Evolutionary conservation across 306 rosid genomes (phyloP), one percentile per base, ranked within the genome.

Genomic region (Argentina anserina): DNA sequence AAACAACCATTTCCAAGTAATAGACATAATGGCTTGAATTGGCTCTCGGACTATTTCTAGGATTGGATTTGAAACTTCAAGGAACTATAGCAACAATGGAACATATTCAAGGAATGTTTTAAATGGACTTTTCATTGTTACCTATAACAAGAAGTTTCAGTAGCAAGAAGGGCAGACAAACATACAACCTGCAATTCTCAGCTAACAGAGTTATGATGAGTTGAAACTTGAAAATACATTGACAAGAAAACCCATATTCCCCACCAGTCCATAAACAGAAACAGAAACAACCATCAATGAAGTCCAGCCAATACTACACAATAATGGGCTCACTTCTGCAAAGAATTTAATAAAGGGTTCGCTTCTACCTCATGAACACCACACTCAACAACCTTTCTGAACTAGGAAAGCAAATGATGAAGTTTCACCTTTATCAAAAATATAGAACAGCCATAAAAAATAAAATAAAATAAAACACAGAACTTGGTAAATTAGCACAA

Each of bases 321-420:
- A 28, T 28, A 58, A 1, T 53, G 63, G 20, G 63, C 13, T 26
- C 37, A 58, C 1, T 12, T 25, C 63, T 58, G 63, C 63, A 26
- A 58, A 26, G 36, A 28, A 25, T 28, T 23, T 53, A 23, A 53
- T 53, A 21, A 0, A 53, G 26, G 12, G 13, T 23, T 21, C 60
- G 60, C 53, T 15, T 47, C 9, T 47, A 53, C 15, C 61, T 23
- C 1, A 55, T 25, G 17, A 55, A 55, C 31, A 58, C 36, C 37
- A 58, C 50, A 39, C 69, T 64, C 33, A 64, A 65, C 72, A 17
- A 43, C 36, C 37, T 66, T 18, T 46, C 42, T 67, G 9, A 11
- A 69, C 60, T 10, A 20, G 39, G 55, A 47, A 33, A 23, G 18
- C 39, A 31, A 49, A 20, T 33, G 21, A 31, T 47, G 14, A 69